Conservation (phyloP, 345 rosid species). For the Salix exigua region DNA sequence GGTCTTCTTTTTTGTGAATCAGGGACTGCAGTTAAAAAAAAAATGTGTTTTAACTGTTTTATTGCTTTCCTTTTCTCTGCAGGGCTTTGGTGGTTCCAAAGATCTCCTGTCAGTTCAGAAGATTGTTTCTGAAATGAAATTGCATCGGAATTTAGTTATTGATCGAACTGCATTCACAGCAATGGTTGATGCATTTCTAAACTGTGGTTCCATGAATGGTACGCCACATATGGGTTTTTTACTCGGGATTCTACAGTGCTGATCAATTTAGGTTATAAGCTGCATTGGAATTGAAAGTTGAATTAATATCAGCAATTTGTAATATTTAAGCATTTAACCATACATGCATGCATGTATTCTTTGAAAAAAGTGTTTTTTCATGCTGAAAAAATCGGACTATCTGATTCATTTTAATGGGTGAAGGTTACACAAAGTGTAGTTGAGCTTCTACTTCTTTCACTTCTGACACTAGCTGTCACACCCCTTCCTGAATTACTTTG, state of each 20-base stretch:
- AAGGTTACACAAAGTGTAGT: background rate
- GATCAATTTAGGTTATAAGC: background rate
- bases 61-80: constrained; percentile 11
- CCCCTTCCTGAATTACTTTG: too few relatives aligned
- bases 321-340: too few relatives aligned
- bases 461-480: background rate
- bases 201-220: constrained; percentile 61
- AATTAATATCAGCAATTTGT: background rate
- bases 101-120: constrained; percentile 49
- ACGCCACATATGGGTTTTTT: constrained; percentile 16
- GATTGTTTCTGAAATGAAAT: constrained; percentile 54
- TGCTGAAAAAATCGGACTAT: background rate
- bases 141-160: constrained; percentile 37
- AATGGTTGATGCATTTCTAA: constrained; percentile 56
- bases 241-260: constrained; percentile 4
- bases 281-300: background rate
- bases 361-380: background rate
- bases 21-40: background rate
- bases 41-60: background rate
- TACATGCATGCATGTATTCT: background rate
- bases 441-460: background rate
- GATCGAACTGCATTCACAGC: constrained; percentile 67
- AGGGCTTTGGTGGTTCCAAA: constrained; percentile 59
- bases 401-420: background rate
- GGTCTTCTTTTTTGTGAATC: constrained; percentile 5